A percentile compares a stretch with the other conserved stretches of the same genome.
These are phyloP conservation scores for Teratosphaeria viscida DNA, from an alignment of 2,329 filamentous ascomycete species.

Conservation along the genomic window DNA sequence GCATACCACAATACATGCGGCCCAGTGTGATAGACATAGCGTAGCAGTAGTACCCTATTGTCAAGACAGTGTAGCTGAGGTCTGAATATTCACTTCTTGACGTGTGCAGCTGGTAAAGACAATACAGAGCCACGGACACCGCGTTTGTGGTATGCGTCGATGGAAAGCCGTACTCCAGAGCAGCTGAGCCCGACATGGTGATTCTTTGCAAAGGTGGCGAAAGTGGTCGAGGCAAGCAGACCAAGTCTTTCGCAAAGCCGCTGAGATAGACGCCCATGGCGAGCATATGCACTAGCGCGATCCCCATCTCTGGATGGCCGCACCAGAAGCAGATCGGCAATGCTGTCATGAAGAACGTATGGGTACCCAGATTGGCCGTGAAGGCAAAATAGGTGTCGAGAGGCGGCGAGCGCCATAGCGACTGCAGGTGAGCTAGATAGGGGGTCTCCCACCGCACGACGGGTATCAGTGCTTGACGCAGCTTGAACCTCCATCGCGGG, in stretches of 20 bases:
- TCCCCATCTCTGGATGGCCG: constrained; percentile 71
- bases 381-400: constrained; percentile 96
- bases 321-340: constrained; percentile 96
- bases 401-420: constrained; percentile 64
- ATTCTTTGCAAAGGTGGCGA: constrained; percentile 89
- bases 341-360: constrained; percentile 97
- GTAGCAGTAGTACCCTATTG: constrained; percentile 66
- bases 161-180: constrained; percentile 92
- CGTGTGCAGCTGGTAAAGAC: constrained; percentile 57
- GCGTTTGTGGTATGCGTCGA: constrained; percentile 97
- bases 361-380: constrained; percentile 89
- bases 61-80: constrained; percentile 33
- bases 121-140: constrained; percentile 84
- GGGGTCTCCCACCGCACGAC: constrained; percentile 91
- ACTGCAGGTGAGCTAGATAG: constrained; percentile 79
- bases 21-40: constrained; percentile 82
- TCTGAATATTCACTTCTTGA: constrained; percentile 48
- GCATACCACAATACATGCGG: constrained; percentile 95
- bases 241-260: constrained; percentile 87
- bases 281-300: constrained; percentile 56
- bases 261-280: constrained; percentile 59
- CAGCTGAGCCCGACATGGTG: constrained; percentile 92
- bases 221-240: constrained; percentile 81
- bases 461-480: constrained; percentile 74
- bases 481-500: constrained; percentile 75